Conservation (phyloP, 352 stramenopile species). For the Pythium guiyangense region DNA sequence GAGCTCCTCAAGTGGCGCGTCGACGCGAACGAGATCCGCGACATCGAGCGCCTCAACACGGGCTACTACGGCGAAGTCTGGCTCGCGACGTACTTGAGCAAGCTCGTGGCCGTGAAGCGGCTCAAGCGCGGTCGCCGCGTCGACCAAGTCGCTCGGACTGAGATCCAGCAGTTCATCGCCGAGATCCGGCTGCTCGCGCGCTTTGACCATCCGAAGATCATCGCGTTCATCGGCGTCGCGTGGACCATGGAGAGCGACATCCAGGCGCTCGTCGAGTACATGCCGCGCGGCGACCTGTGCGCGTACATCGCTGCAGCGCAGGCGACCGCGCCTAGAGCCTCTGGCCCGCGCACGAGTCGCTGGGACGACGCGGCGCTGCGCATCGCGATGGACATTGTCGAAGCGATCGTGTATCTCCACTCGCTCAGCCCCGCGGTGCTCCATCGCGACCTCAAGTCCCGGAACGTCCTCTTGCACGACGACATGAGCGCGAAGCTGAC, state of each 20-base stretch:
- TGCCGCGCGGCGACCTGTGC: conserved; percentile 45
- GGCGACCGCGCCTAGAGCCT: neutral
- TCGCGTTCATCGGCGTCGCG: conserved; percentile 43
- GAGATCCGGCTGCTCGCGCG: conserved; percentile 45
- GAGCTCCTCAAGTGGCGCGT: conserved; percentile 46
- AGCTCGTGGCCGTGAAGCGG: conserved; percentile 47
- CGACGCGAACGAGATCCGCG: conserved; percentile 27
- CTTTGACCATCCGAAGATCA: conserved; percentile 45
- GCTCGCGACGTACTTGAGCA: conserved; percentile 41
- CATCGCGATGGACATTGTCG: conserved; percentile 19
- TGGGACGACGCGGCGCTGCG: conserved; percentile 13
- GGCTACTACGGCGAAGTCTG: conserved; percentile 48
- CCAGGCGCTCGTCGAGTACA: conserved; percentile 47
- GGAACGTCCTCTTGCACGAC: conserved; percentile 23
- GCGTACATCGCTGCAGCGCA: conserved; percentile 19
- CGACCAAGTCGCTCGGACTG: conserved; percentile 15
- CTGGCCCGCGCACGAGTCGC: neutral
- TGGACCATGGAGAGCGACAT: conserved; percentile 36
- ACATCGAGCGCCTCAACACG: conserved; percentile 27
- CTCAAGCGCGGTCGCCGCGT: conserved; percentile 19
- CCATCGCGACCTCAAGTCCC: conserved; percentile 17
- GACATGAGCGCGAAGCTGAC: conserved; percentile 34
- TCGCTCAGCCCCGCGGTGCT: conserved; percentile 18
- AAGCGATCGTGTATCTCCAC: conserved; percentile 32
- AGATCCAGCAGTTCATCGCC: conserved; percentile 34